Conservation (phyloP, 176 grass and related monocot species). For the Tillandsia fasciculata region DNA sequence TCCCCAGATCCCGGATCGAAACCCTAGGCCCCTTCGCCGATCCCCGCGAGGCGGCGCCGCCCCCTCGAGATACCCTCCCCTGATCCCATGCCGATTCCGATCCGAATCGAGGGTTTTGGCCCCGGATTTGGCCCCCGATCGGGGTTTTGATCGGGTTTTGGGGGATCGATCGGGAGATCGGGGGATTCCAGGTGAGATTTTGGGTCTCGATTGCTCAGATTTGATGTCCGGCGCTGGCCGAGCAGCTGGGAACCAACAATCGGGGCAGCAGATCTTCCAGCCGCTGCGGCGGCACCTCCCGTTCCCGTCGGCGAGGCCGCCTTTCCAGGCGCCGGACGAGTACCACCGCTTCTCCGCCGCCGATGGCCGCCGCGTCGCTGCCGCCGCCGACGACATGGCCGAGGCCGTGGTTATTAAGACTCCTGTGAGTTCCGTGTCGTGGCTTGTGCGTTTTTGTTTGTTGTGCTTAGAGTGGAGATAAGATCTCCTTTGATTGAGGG, state of each 20-base stretch:
- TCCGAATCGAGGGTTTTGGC: not conserved
- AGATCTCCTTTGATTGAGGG: not conserved
- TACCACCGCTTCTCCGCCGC: constrained; percentile 39
- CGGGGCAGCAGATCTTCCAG: constrained; percentile 43
- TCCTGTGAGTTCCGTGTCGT: constrained; percentile 45
- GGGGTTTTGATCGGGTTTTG: not conserved
- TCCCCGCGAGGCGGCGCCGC: too few relatives aligned
- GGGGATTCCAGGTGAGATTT: constrained; percentile 1
- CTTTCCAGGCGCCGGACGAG: constrained; percentile 30
- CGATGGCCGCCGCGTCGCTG: constrained; percentile 3
- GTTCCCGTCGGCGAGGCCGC: constrained; percentile 7
- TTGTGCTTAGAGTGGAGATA: constrained; percentile 15
- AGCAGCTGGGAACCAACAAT: constrained; percentile 30
- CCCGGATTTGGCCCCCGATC: constrained; percentile 5
- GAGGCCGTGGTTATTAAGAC: constrained; percentile 49
- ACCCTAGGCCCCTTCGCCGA: constrained; percentile 23
- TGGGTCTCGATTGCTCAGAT: not conserved
- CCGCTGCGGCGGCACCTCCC: constrained; percentile 30
- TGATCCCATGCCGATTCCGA: not conserved
- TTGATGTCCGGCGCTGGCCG: constrained; percentile 49
- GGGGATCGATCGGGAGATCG: constrained; percentile 7
- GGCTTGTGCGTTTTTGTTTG: constrained; percentile 7
- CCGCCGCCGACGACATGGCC: constrained; percentile 22
- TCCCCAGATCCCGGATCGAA: constrained; percentile 10
- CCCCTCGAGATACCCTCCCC: not conserved